Conservation (phyloP, 2,329 filamentous ascomycete genomes). For the Aspergillus udagawae region DNA sequence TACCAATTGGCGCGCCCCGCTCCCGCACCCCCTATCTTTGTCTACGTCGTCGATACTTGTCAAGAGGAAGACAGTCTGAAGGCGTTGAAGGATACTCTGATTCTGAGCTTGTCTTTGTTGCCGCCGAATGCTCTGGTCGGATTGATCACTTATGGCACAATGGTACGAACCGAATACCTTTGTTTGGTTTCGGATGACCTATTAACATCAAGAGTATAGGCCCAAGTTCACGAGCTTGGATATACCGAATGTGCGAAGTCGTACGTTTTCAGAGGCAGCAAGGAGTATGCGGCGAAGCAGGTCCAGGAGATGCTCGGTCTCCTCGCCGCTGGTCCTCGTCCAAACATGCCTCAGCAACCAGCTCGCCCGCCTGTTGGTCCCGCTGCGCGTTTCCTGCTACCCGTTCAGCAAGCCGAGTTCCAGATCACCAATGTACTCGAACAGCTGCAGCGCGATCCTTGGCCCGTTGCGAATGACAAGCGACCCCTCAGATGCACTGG, state of each 20-base stretch:
- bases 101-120: conserved; percentile 62
- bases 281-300: conserved; percentile 96
- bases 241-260: conserved; percentile 98
- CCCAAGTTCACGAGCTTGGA: conserved; percentile 95
- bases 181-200: conserved; percentile 6
- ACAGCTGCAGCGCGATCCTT: conserved; percentile 92
- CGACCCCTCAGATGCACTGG: conserved; percentile 88
- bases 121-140: conserved; percentile 62
- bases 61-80: conserved; percentile 66
- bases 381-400: conserved; percentile 84
- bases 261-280: conserved; percentile 95
- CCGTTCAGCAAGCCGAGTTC: conserved; percentile 93
- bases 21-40: conserved; percentile 62
- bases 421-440: conserved; percentile 95
- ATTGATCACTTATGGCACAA: conserved; percentile 73
- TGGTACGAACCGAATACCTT: conserved; percentile 55
- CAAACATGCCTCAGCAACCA: conserved; percentile 66
- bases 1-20: conserved; percentile 61
- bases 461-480: conserved; percentile 92
- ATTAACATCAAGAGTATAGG: conserved; percentile 44
- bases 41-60: conserved; percentile 66
- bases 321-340: conserved; percentile 66
- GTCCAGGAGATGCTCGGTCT: conserved; percentile 99
- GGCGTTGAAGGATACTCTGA: conserved; percentile 63
- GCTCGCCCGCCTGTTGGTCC: conserved; percentile 74